Evolutionary conservation across 2,329 filamentous ascomycete genomes (phyloP), one percentile per base, ranked within the genome.

Genomic region (Xylariaceae sp.): DNA sequence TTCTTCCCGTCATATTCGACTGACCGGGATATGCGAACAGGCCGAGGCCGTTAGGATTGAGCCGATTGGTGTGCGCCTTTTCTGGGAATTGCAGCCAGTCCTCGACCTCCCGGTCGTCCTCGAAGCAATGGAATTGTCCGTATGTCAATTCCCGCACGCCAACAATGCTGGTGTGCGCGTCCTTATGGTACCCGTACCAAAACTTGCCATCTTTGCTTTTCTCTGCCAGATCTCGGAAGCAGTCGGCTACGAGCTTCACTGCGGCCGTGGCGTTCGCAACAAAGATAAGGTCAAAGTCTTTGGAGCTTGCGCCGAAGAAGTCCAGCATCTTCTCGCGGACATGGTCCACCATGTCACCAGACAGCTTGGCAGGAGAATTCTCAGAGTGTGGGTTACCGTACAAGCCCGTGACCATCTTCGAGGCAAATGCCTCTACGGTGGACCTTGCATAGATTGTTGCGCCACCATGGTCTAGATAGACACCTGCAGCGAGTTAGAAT

Each of bases 231-330:
- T 83, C 82, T 34, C 78, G 75, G 65, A 86, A 82, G 39, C 77
- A 77, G 52, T 86, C 84, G 49, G 78, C 79, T 11, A 73, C 71
- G 17, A 97, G 76, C 74, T 97, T 97, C 68, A 96, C 88, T 5
- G 87, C 92, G 2, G 92, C 91, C 0, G 93, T 97, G 17, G 93
- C 89, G 73, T 97, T 97, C 41, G 91, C 86, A 30, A 95, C 90
- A 71, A 97, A 97, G 0, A 97, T 76, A 9, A 87, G 75, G 65
- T 86, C 83, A 66, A 82, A 87, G 55, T 85, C 75, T 44, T 76
- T 74, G 1, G 83, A 79, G 64, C 82, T 77, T 15, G 84, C 84
- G 49, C 81, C 80, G 61, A 87, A 80, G 70, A 86, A 86, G 2
- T 71, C 69, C 10, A 87, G 76, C 15, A 82, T 75, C 58, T 79